Percentiles rank a stretch among this genome's conserved stretches.
These are phyloP conservation scores for Yarrowia deformans DNA, from an alignment of 805 yeast genomes.

Conservation along the genomic window DNA sequence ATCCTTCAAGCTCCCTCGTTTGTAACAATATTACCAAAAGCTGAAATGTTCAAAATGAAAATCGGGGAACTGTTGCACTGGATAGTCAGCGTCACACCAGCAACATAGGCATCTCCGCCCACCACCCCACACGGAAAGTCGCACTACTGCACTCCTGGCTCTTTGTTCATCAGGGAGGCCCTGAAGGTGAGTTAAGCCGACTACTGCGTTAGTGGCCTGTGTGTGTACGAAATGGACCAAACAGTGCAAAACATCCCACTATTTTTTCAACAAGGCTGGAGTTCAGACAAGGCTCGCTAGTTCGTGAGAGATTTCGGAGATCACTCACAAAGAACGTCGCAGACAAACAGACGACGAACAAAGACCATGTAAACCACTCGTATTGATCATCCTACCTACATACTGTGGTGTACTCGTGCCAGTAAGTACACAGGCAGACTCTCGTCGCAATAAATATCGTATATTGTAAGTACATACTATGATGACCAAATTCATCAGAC, in stretches of 20 bases:
- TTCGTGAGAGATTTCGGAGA: too few relatives aligned
- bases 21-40: too few relatives aligned
- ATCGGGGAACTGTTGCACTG: neutral
- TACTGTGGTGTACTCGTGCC: too few relatives aligned
- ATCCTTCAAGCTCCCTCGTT: too few relatives aligned
- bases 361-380: too few relatives aligned
- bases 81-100: neutral
- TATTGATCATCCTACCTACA: too few relatives aligned
- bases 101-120: neutral
- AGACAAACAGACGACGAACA: too few relatives aligned
- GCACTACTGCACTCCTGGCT: slow-evolving; percentile 10
- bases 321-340: too few relatives aligned
- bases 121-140: slow-evolving; percentile 9
- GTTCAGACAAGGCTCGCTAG: too few relatives aligned
- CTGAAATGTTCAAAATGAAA: too few relatives aligned
- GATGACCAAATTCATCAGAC: neutral
- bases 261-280: too few relatives aligned
- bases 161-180: neutral
- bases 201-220: neutral
- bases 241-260: neutral
- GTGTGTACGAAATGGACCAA: neutral
- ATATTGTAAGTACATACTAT: slow-evolving; percentile 2
- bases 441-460: slow-evolving; percentile 1
- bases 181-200: neutral
- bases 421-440: too few relatives aligned